phyloP scores from a whole-genome alignment of 768 basidiomycete genomes.

The Macrolepiota albuminosa region DNA sequence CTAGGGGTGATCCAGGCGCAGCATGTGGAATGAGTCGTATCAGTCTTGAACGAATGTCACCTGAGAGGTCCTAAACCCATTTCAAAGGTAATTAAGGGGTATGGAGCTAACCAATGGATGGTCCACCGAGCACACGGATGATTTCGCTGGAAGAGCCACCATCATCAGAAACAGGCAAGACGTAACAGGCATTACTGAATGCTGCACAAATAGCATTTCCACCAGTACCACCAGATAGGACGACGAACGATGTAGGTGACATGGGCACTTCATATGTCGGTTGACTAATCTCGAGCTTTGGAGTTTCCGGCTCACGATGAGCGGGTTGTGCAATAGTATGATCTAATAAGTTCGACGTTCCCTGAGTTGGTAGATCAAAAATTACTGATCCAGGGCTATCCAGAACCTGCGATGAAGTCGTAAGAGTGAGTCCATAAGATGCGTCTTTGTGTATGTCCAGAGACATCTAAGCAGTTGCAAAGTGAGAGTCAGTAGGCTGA shows the following conservation, averaged over 20 bases:
- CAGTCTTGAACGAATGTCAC: conserved; percentile 85
- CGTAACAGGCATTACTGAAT: conserved; percentile 74
- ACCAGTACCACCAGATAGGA: conserved; percentile 93
- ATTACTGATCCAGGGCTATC: conserved; percentile 70
- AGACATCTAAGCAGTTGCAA: conserved; percentile 10
- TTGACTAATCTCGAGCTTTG: conserved; percentile 2
- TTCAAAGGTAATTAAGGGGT: neutral
- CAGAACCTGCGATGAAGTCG: conserved; percentile 5
- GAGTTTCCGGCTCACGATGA: neutral
- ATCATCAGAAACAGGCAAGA: conserved; percentile 92
- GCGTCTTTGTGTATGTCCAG: conserved; percentile 5
- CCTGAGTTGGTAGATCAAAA: conserved; percentile 65
- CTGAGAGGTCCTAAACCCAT: conserved; percentile 28
- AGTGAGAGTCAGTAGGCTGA: conserved; percentile 2
- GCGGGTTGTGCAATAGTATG: conserved; percentile 2
- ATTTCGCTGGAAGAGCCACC: conserved; percentile 96
- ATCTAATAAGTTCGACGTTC: neutral
- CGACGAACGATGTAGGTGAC: conserved; percentile 45
- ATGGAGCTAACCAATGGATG: conserved; percentile 61
- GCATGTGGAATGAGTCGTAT: conserved; percentile 80
- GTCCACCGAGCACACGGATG: conserved; percentile 83
- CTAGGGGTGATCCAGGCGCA: conserved; percentile 53
- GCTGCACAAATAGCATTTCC: conserved; percentile 89
- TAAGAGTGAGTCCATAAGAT: conserved; percentile 10
- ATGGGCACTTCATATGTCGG: neutral